A percentile compares a stretch with the other conserved stretches of the same genome.
Conservation (phyloP, 768 basidiomycete species). For the Hygrocybe coccinea region DNA sequence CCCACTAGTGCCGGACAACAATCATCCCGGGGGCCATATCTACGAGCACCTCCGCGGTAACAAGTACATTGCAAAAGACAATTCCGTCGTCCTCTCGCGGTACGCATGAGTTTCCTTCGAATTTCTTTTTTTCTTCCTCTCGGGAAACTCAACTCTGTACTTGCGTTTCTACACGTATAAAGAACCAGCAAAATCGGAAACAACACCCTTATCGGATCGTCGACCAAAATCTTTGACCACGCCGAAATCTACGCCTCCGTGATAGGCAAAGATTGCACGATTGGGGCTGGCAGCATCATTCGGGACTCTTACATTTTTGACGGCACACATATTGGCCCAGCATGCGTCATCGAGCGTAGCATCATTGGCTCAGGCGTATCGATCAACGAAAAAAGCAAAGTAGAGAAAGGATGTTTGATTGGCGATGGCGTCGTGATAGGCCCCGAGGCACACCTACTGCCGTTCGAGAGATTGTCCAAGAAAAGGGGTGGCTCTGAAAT, state of each 20-base stretch:
- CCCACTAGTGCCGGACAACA: constrained; percentile 92
- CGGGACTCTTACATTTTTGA: constrained; percentile 81
- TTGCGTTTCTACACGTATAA: background rate
- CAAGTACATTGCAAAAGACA: constrained; percentile 79
- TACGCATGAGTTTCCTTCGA: constrained; percentile 36
- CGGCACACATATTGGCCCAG: constrained; percentile 62
- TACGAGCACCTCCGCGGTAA: constrained; percentile 89
- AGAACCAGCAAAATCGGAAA: constrained; percentile 81
- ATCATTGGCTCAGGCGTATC: constrained; percentile 78
- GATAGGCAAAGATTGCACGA: constrained; percentile 67
- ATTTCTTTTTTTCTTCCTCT: constrained; percentile 1
- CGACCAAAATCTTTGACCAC: constrained; percentile 60
- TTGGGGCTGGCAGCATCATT: constrained; percentile 69
- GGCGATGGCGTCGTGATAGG: constrained; percentile 80
- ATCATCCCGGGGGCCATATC: constrained; percentile 72
- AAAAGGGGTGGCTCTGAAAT: constrained; percentile 32
- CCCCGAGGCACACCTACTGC: constrained; percentile 56
- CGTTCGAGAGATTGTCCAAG: constrained; percentile 72
- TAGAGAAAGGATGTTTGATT: constrained; percentile 77
- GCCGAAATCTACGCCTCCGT: constrained; percentile 68
- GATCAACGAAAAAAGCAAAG: constrained; percentile 58
- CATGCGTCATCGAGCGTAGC: constrained; percentile 67
- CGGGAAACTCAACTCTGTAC: background rate
- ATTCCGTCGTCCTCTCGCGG: constrained; percentile 80
- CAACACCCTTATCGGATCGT: constrained; percentile 82